Base-by-base conservation (phyloP, 495 filamentous ascomycete species). In the Polyplosphaeria fusca region DNA sequence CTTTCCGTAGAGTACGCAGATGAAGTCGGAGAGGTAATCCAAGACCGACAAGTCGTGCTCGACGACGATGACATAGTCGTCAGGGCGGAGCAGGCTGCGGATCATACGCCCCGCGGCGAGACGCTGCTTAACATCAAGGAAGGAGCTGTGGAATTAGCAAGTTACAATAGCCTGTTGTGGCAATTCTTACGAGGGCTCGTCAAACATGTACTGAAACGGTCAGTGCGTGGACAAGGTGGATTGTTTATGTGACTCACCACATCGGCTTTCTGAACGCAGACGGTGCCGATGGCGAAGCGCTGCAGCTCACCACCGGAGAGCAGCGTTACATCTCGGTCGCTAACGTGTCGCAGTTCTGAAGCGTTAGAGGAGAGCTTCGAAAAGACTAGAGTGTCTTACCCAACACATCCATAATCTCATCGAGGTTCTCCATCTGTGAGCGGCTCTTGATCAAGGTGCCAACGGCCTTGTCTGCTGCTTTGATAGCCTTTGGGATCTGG, bases 1-100 rank as follows among this genome's bases (percentile, higher is more conserved):
- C 69, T 86, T 84, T 53, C 93, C 94, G 68, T 98, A 98, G 19
- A 98, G 84, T 49, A 95, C 88, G 69, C 94, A 97, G 68, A 98
- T 89, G 71, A 92, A 97, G 74, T 98, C 93, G 38, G 94, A 97
- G 42, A 98, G 85, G 67, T 98, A 98, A 68, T 98, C 94, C 24
- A 98, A 83, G 23, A 97, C 91, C 23, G 91, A 94, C 77, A 98
- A 79, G 80, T 98, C 93, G 82, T 98, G 93, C 78, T 97, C 93
- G 48, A 98, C 94, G 50, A 95, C 91, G 62, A 98, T 96, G 61
- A 98, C 90, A 69, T 96, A 98, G 74, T 93, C 87, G 60, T 95
- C 85, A 22, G 89, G 83, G 24, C 89, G 82, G 7, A 95, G 79
- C 18, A 97, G 83, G 41, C 86, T 86, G 43, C 93, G 91, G 68